Evolutionary conservation across 2,329 filamentous ascomycete species (phyloP), one percentile per base, ranked within the genome.

Genomic region (Diplodia mutila): DNA sequence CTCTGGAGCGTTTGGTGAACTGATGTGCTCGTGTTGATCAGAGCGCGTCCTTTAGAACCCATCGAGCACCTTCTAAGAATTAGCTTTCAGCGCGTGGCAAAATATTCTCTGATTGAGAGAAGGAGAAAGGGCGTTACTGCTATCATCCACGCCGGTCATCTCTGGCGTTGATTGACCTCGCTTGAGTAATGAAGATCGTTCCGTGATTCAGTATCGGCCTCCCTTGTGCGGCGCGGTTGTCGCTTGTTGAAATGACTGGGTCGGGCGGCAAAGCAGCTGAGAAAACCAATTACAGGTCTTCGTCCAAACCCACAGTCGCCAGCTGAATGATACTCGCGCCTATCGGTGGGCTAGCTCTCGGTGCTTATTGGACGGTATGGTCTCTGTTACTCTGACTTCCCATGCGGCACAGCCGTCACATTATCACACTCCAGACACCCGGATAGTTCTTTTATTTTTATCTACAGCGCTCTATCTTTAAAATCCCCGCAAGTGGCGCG

Each of bases 401-500:
- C 18, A 29, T 52, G 61, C 61, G 61, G 61, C 46, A 32, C 61
- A n/a, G 61, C 9, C 51, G 46, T 37, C 23, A 64, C 29, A 11
- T 9, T 42, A 18, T 18, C 39, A 52, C 59, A 29, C 8, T 14
- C 29, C 39, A 2, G 6, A 12, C 16, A 18, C 23, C 49, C 23
- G 16, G 18, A 14, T 8, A 29, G 9, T 8, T 29, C n/a, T 18
- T 25, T 21, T 11, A 25, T 25, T 21, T 54, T 65, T 32, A 65
- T 23, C 34, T 65, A 11, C 12, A 16, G n/a, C 12, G 16, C 21
- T 32, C 11, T 34, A 8, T 39, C 9, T 39, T 25, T 65, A 34
- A 54, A 25, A 48, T n/a, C 6, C 3, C 7, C 7, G 25, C 14
- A n/a, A 9, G 18, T 48, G 23, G 27, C 51, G 37, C 49, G 54